Evolutionary conservation across 257 asterid genomes (phyloP).

Genomic region (Ocimum tenuiflorum): DNA sequence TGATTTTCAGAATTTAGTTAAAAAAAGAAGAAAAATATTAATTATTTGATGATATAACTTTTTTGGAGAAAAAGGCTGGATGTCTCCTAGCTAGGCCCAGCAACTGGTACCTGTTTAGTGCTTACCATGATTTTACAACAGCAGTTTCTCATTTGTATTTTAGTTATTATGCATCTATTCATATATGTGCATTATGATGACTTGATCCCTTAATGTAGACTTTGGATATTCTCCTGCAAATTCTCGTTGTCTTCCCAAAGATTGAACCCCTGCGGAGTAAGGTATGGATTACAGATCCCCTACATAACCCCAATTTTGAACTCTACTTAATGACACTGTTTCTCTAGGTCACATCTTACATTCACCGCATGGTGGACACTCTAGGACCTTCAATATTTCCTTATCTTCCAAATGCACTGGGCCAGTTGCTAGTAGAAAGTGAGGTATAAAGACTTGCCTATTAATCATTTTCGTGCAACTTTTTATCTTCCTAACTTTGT

Average conservation of each 20-base stretch:
- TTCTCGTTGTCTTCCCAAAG: conserved; percentile 82
- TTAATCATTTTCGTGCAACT: background rate
- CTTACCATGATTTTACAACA: background rate
- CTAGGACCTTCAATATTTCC: conserved; percentile 85
- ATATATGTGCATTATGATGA: background rate
- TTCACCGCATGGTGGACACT: conserved; percentile 96
- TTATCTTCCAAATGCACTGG: conserved; percentile 81
- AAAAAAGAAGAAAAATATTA: too few species aligned
- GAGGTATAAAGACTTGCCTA: conserved; percentile 47
- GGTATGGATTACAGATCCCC: conserved; percentile 41
- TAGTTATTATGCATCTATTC: background rate
- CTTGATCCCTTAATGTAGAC: conserved; percentile 31
- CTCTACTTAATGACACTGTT: conserved; percentile 22
- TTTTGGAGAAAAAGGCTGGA: too few species aligned
- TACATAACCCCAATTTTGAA: background rate
- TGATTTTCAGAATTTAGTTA: too few species aligned
- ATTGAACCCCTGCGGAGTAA: conserved; percentile 64
- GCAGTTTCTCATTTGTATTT: background rate
- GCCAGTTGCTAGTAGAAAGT: conserved; percentile 75
- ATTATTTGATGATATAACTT: too few species aligned
- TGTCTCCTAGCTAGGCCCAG: too few species aligned
- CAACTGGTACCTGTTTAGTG: too few species aligned
- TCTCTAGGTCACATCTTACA: conserved; percentile 71
- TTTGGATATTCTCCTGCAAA: conserved; percentile 57
- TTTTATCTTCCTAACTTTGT: background rate